Conservation (phyloP, 2,329 filamentous ascomycete species). For the Chaetothyriales sp. region DNA sequence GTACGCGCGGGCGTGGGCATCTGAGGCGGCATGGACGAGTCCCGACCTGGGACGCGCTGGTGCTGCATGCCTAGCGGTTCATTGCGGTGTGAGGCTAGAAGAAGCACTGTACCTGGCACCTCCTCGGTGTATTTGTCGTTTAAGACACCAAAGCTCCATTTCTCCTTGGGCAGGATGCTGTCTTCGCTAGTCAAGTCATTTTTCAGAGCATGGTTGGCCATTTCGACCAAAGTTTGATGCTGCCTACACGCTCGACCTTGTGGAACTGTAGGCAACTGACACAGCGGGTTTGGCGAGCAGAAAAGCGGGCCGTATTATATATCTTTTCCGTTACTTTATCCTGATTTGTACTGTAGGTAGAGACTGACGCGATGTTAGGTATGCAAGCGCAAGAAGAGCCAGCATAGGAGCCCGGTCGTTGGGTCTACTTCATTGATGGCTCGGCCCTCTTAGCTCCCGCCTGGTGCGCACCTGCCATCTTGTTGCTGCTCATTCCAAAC, state of each 20-base stretch:
- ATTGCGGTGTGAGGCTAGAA: conserved; percentile 48
- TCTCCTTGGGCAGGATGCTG: conserved; percentile 19
- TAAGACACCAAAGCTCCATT: conserved; percentile 61
- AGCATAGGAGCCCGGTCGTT: background rate
- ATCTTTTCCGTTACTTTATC: background rate
- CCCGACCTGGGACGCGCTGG: conserved; percentile 31
- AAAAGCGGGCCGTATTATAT: background rate
- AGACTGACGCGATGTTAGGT: background rate
- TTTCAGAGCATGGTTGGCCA: background rate
- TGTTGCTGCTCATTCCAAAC: background rate
- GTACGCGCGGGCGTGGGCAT: conserved; percentile 10
- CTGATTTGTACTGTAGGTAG: background rate
- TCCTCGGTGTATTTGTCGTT: conserved; percentile 71
- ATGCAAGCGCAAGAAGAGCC: background rate
- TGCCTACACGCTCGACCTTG: background rate
- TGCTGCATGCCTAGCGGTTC: conserved; percentile 48
- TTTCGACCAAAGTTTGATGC: background rate
- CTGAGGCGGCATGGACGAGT: conserved; percentile 40
- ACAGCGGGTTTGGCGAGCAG: background rate
- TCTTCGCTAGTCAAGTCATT: background rate
- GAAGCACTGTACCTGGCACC: conserved; percentile 59
- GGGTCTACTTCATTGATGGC: background rate
- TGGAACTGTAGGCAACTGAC: background rate
- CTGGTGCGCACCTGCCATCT: background rate
- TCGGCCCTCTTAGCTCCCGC: background rate